Evolutionary conservation across 169 alveolate species (phyloP), one percentile per base, ranked within the genome.

Genomic region (Plasmodium malariae): DNA sequence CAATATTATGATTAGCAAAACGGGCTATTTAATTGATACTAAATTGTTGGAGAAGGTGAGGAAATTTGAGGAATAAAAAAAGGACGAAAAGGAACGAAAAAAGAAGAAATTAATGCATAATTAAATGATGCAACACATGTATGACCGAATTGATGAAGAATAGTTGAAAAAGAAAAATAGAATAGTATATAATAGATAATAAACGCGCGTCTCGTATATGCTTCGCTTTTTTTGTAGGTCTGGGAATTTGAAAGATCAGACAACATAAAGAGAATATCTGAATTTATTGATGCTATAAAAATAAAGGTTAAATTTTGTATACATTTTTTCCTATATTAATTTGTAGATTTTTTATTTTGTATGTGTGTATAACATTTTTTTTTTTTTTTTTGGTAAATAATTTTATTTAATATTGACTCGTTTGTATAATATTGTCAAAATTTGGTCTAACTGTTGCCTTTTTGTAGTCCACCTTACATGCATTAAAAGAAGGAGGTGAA

Each of bases 401-500:
- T n/a, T n/a, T n/a, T n/a, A n/a, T n/a, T n/a, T n/a, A n/a, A n/a
- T n/a, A n/a, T n/a, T n/a, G n/a, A n/a, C 24, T 60, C 2, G 48
- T n/a, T 28, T 12, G 3, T 28, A 19, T 11, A n/a, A 19, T 37
- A 24, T 62, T 62, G 12, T n/a, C 12, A 30, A 30, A 30, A n/a
- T 17, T 28, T 37, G 9, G 26, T 7, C 49, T 62, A 62, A 19
- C 11, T n/a, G 14, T 24, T 24, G 21, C 63, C 80, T 65, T 70
- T 60, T 37, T 86, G 14, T 88, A 92, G 92, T 92, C 95, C n/a
- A 92, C 95, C 17, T 85, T 92, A 14, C 91, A 74, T 57, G 93
- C 95, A 9, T 69, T 92, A 62, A 88, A 78, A 49, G 93, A 92
- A 67, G 95, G 95, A 11, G 95, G 95, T 12, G 93, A 92, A 48